Evolutionary conservation across 345 rosid species (phyloP), one percentile per base, ranked within the genome.

Genomic region (Populus tremula): DNA sequence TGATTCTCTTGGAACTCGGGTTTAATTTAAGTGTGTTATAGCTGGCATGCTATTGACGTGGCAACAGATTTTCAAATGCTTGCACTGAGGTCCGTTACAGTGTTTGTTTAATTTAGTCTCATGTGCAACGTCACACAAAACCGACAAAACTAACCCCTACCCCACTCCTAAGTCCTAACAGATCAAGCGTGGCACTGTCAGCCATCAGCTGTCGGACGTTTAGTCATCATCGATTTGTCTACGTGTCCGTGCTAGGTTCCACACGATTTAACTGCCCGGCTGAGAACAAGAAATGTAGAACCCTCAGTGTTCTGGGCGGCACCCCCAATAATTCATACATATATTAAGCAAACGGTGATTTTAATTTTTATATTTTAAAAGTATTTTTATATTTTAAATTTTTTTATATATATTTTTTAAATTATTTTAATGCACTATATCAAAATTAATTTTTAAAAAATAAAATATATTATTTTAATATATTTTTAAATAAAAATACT

Each of bases 1-100:
- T 77, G 77, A 80, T 85, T 85, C 83, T 75, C 87, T 79, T 67
- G 83, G 84, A 74, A 78, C 89, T 84, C 84, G 86, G n/a, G 54
- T 62, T 20, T 10, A 1, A 38, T 35, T 43, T 5, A 3, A 77
- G 88, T 89, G 89, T 79, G 73, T 72, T 80, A 36, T 85, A 87
- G 92, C 90, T 89, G 92, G 89, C 89, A 39, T 66, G 75, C 67
- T 12, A 29, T 74, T 76, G 78, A 83, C 82, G 76, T 83, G 80
- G 67, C 79, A 70, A 4, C 66, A 20, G 45, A 68, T 71, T 81
- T 53, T 43, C n/a, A 47, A 64, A n/a, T 16, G 35, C 76, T 73
- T 75, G 68, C 82, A 65, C 86, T 82, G 79, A 77, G 80, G 85
- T 74, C 84, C 74, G 82, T 85, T 82, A 64, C 79, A 53, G 53